Percentiles rank a stretch among this genome's conserved stretches.
Conservation (phyloP, 208 protist genomes). For the Leishmania guyanensis region DNA sequence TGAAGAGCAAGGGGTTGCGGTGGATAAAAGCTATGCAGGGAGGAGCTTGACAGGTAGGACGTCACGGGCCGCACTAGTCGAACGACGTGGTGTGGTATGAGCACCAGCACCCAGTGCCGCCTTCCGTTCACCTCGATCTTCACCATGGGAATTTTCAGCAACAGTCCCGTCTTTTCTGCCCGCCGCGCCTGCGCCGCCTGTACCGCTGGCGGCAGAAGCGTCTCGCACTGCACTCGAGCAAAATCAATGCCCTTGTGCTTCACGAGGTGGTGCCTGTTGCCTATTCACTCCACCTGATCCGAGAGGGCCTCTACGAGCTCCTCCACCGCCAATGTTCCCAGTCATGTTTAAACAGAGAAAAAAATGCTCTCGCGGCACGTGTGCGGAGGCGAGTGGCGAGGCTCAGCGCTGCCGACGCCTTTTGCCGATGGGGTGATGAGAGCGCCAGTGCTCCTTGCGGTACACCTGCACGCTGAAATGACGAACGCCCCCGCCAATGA, state of each 20-base stretch:
- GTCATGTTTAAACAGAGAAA: conserved; percentile 45
- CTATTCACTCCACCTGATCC: conserved; percentile 36
- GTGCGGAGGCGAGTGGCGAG: conserved; percentile 47
- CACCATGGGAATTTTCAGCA: conserved; percentile 18
- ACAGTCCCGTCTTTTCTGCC: conserved; percentile 4
- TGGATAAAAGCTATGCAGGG: background rate
- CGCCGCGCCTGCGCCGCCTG: conserved; percentile 20
- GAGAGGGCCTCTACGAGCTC: conserved; percentile 29
- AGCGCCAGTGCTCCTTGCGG: conserved; percentile 56
- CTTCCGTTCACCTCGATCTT: conserved; percentile 18
- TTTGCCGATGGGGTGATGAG: conserved; percentile 30
- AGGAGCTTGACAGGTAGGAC: conserved; percentile 14
- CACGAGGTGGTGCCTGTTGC: conserved; percentile 53
- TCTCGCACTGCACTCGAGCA: conserved; percentile 35
- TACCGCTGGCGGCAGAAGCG: conserved; percentile 44
- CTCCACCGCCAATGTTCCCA: conserved; percentile 29
- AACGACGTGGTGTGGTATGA: conserved; percentile 49
- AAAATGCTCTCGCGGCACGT: conserved; percentile 56
- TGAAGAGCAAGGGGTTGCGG: background rate
- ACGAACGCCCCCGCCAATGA: conserved; percentile 51
- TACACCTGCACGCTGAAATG: conserved; percentile 73
- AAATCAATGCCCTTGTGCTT: conserved; percentile 78
- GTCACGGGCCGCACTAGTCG: conserved; percentile 32
- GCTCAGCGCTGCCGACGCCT: conserved; percentile 42
- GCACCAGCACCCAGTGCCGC: conserved; percentile 21